Base-by-base conservation (phyloP, 1,284 basidiomycete species). In the Tilletiopsis washingtonensis region DNA sequence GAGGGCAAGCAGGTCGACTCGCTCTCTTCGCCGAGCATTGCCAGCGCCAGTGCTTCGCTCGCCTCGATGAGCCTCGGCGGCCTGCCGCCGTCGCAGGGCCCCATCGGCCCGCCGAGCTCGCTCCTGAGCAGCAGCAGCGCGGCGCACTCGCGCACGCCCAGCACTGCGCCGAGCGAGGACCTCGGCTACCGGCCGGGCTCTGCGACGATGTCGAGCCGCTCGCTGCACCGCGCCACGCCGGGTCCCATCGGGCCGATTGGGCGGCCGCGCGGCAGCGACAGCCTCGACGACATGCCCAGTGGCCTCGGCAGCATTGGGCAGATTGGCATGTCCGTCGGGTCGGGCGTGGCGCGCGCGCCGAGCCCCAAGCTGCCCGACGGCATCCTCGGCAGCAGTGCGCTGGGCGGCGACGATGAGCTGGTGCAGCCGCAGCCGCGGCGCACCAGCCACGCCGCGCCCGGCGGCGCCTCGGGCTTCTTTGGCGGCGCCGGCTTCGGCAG, bases 381-480 rank as follows among this genome's bases (percentile, higher is more conserved):
- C 25, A 69, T 72, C 27, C 58, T 72, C 1, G 70, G 70, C 41
- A 72, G 70, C 49, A 63, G 69, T 5, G 70, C 70, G 24, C 60
- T 72, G 5, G 64, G 68, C 26, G 67, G 59, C n/a, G 70, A 72
- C 39, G 70, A 72, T 54, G 70, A 72, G 56, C 58, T 67, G 20
- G 54, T 72, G 25, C 64, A 68, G 49, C 70, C 70, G 25, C 57
- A 59, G 43, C 64, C 61, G 23, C 53, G 65, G 24, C 45, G 69
- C n/a, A 56, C 56, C 19, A 59, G 59, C 27, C 57, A 64, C 47
- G 62, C 64, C 4, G 55, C 60, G n/a, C 53, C 65, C 20, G 58
- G 62, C 37, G 53, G 53, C 9, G 49, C 57, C 42, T 50, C 53
- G 41, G 57, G 53, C 19, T 63, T 61, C 51, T 60, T 59, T 24